Evolutionary conservation across 352 stramenopile species (phyloP).

Genomic region (Nothophytophthora sp.): DNA sequence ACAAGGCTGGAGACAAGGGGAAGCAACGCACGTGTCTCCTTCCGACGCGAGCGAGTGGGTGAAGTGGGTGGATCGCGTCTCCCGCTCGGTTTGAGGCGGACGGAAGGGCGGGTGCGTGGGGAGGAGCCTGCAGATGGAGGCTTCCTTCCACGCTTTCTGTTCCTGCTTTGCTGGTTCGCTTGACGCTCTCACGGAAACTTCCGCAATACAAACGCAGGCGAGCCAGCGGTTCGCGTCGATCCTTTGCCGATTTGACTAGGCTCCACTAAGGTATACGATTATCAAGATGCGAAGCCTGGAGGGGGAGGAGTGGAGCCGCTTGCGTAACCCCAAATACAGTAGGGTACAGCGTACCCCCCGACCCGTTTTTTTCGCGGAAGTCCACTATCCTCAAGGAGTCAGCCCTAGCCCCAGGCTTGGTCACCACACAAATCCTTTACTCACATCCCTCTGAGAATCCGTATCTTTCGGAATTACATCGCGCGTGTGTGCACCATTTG

Average conservation of each 20-base stretch:
- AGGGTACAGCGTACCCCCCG: no score
- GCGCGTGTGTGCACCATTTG: no score
- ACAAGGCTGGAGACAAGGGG: no score
- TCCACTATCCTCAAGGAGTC: not conserved
- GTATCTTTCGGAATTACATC: not conserved
- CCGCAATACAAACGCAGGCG: slow-evolving; percentile 19
- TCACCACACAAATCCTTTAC: slow-evolving; percentile 12
- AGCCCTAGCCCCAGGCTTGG: not conserved
- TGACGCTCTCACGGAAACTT: slow-evolving; percentile 31
- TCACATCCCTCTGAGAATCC: not conserved
- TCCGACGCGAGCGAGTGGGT: no score
- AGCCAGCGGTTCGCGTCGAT: slow-evolving; percentile 21
- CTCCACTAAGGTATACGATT: slow-evolving; percentile 20
- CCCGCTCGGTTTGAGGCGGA: no score
- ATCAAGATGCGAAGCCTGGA: slow-evolving; percentile 11
- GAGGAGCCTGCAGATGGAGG: no score
- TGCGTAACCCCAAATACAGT: not conserved
- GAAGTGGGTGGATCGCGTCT: slow-evolving; percentile 2
- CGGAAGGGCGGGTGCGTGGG: no score
- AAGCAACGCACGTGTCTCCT: no score
- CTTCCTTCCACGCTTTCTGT: slow-evolving; percentile 4
- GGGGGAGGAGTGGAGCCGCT: not conserved
- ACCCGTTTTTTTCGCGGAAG: no score
- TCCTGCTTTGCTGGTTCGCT: slow-evolving; percentile 9
- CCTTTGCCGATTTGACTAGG: slow-evolving; percentile 3